These are phyloP conservation scores for Lentithecium fluviatile DNA, from an alignment of 495 filamentous ascomycete species.

Conservation along the genomic window DNA sequence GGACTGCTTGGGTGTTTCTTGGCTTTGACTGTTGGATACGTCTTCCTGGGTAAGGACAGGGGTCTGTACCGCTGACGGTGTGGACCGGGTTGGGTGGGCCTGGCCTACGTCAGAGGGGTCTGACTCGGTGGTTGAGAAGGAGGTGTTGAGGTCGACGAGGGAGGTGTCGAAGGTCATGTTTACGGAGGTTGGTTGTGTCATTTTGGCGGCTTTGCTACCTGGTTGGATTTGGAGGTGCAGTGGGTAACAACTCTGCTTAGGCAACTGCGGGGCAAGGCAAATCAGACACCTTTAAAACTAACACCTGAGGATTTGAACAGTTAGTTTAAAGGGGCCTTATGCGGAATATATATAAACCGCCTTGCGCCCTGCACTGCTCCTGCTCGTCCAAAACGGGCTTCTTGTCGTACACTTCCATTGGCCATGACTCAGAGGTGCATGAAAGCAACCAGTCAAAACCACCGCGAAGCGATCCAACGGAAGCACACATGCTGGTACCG, in stretches of 20 bases:
- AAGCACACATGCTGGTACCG: background rate
- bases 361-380: constrained; percentile 7
- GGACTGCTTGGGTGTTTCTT: constrained; percentile 12
- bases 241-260: too few relatives aligned
- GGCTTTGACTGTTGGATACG: background rate
- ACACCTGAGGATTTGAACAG: constrained; percentile 5
- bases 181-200: constrained; percentile 36
- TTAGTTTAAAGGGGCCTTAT: constrained; percentile 9
- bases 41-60: background rate
- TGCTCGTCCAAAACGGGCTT: background rate
- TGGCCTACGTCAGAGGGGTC: constrained; percentile 17
- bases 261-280: background rate
- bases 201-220: constrained; percentile 5
- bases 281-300: too few relatives aligned
- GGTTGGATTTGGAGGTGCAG: background rate
- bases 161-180: constrained; percentile 39
- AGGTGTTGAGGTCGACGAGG: constrained; percentile 30
- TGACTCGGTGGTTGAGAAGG: constrained; percentile 34
- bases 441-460: background rate
- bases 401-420: constrained; percentile 13
- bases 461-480: background rate
- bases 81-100: background rate
- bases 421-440: constrained; percentile 23
- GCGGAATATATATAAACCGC: constrained; percentile 22
- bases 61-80: background rate